Conservation (phyloP, 768 basidiomycete species). For the Tulasnella sp. region DNA sequence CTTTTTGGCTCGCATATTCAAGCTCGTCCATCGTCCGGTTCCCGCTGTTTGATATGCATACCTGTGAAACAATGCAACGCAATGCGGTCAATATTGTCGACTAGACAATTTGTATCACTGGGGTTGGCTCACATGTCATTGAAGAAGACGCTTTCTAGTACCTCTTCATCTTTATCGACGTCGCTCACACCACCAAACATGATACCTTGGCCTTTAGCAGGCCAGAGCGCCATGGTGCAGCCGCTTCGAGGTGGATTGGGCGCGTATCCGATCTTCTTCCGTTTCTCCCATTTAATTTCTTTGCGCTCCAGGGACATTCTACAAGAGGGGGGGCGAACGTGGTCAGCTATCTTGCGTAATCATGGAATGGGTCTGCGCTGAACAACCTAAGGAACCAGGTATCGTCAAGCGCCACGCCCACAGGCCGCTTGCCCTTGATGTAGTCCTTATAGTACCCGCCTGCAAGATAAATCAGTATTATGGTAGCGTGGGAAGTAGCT, state of each 20-base stretch:
- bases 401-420: constrained; percentile 83
- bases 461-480: constrained; percentile 24
- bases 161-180: constrained; percentile 76
- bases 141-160: constrained; percentile 73
- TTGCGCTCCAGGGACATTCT: constrained; percentile 37
- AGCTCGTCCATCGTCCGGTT: constrained; percentile 66
- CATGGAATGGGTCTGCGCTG: neutral
- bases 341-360: constrained; percentile 21
- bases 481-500: neutral
- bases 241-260: constrained; percentile 59
- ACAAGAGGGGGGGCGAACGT: constrained; percentile 12
- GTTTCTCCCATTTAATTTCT: constrained; percentile 72
- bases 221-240: constrained; percentile 81
- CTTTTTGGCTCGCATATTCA: constrained; percentile 48
- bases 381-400: constrained; percentile 74
- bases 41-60: constrained; percentile 67
- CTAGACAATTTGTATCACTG: too few relatives aligned
- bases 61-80: constrained; percentile 29
- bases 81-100: too few relatives aligned
- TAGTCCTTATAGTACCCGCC: constrained; percentile 92
- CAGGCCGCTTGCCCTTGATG: constrained; percentile 67
- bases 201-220: constrained; percentile 53
- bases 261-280: constrained; percentile 64
- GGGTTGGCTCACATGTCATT: constrained; percentile 58
- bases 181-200: constrained; percentile 86